Base-by-base conservation (phyloP, 2,329 filamentous ascomycete species). In the Dothideomycetes sp. region DNA sequence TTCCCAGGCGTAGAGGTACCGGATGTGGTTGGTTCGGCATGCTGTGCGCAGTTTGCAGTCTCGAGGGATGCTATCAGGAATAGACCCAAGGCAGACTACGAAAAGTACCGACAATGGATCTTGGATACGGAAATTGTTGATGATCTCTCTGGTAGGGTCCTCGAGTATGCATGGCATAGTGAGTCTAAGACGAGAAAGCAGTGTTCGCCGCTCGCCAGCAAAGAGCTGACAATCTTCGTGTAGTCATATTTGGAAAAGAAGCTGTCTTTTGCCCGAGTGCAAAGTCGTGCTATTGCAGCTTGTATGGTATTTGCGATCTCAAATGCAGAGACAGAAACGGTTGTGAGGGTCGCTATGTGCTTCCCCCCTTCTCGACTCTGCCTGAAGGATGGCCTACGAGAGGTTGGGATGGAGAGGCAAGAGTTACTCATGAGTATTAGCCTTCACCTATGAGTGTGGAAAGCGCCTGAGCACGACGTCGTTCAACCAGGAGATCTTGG, bases 271-370 rank as follows among this genome's bases (percentile, higher is more conserved):
- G 79, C 48, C 79, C 79, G 0, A 60, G 63, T 15, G 74, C 75
- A 1, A 58, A 64, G 35, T 68, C 72, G 8, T 83, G 79, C 52
- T 82, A 82, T 54, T 83, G 79, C 59, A 73, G 77, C 32, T 67
- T 75, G n/a, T 84, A 77, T 49, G 78, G 78, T 0, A 49, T 79
- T 17, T 84, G 79, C 55, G 47, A 67, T 41, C 46, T 73, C 12
- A 48, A 59, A 0, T 66, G 63, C 34, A 47, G 50, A 10, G 54
- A 61, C 2, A 52, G 61, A 14, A 60, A 64, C 16, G 63, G 62
- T 18, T 82, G 79, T 50, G 59, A 68, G 3, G 67, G 67, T 2
- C 69, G 75, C 41, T 83, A 81, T 52, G 61, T 60, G 2, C 62
- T 81, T 5, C 78, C 79, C 2, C 68, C 65, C 0, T 79, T 59